These are phyloP conservation scores for Simmondsia chinensis DNA, from an alignment of 148 eudicot species.

Conservation along the genomic window DNA sequence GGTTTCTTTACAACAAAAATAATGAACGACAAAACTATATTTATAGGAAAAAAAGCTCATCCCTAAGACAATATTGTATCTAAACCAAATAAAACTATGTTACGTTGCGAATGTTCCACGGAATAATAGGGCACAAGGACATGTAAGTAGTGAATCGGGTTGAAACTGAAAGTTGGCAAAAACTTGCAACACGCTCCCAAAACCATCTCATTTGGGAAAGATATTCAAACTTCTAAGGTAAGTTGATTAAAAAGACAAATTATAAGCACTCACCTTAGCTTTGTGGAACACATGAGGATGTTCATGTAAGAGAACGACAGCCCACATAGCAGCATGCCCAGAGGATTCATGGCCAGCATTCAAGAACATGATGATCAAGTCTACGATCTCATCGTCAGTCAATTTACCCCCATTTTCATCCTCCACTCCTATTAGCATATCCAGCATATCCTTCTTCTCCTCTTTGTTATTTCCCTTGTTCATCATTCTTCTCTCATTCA, in stretches of 20 bases:
- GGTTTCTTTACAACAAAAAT: no score
- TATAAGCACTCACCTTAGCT: conserved; percentile 35
- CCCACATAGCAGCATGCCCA: conserved; percentile 48
- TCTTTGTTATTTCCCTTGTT: conserved; percentile 1
- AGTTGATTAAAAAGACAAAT: background rate
- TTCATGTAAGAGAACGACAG: conserved; percentile 26
- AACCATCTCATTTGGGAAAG: no score
- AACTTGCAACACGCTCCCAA: no score
- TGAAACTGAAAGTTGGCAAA: no score
- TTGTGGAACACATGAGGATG: conserved; percentile 30
- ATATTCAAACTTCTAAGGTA: no score
- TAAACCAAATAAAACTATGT: no score
- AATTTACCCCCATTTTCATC: conserved; percentile 37
- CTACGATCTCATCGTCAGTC: conserved; percentile 44
- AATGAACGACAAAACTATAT: no score
- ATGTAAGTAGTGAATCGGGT: no score
- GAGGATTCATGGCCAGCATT: conserved; percentile 54
- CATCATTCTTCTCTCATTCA: conserved; percentile 19
- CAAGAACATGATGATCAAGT: conserved; percentile 28
- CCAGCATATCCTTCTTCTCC: conserved; percentile 37
- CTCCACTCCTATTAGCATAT: conserved; percentile 23
- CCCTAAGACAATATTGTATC: no score
- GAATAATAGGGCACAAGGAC: no score
- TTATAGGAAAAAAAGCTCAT: no score
- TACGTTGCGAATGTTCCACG: no score